Percentiles rank a stretch among this genome's conserved stretches.
Conservation (phyloP, 148 eudicot genomes). For the Pouteria glomerata region DNA sequence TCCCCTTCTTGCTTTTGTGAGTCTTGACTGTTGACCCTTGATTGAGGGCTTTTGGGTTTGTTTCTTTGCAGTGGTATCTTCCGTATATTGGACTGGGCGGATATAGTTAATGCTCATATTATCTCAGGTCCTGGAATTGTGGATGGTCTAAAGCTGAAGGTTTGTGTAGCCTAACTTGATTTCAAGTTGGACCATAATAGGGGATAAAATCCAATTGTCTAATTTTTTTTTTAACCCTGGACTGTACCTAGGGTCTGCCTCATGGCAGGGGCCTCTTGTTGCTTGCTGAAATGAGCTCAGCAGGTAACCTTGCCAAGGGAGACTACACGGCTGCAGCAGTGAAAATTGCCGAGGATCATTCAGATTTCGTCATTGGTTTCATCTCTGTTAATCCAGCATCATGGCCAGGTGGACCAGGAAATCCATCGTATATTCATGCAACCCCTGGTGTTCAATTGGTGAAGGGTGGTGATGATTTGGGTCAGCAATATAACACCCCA, state of each 20-base stretch:
- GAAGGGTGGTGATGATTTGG: constrained; percentile 88
- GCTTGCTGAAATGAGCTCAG: constrained; percentile 98
- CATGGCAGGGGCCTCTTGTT: constrained; percentile 81
- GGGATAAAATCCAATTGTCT: background rate
- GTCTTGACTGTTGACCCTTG: background rate
- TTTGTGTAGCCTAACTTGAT: constrained; percentile 14
- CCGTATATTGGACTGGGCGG: constrained; percentile 95
- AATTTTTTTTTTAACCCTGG: background rate
- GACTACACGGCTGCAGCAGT: constrained; percentile 94
- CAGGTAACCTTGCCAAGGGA: constrained; percentile 93
- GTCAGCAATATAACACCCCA: constrained; percentile 96
- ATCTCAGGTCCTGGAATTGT: constrained; percentile 98
- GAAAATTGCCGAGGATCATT: constrained; percentile 83
- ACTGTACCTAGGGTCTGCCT: constrained; percentile 60
- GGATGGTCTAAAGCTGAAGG: constrained; percentile 89
- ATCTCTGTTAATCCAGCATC: constrained; percentile 97
- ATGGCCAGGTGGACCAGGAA: constrained; percentile 70
- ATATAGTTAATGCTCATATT: constrained; percentile 88
- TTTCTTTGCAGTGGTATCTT: constrained; percentile 68
- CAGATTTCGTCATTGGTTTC: constrained; percentile 95
- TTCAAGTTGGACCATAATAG: background rate
- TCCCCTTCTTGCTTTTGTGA: background rate
- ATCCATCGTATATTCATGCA: constrained; percentile 81
- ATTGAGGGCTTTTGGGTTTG: background rate
- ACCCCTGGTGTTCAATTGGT: constrained; percentile 99